Evolutionary conservation across 768 basidiomycete genomes (phyloP), one percentile per base, ranked within the genome.

Genomic region (Exsudoporus frostii): DNA sequence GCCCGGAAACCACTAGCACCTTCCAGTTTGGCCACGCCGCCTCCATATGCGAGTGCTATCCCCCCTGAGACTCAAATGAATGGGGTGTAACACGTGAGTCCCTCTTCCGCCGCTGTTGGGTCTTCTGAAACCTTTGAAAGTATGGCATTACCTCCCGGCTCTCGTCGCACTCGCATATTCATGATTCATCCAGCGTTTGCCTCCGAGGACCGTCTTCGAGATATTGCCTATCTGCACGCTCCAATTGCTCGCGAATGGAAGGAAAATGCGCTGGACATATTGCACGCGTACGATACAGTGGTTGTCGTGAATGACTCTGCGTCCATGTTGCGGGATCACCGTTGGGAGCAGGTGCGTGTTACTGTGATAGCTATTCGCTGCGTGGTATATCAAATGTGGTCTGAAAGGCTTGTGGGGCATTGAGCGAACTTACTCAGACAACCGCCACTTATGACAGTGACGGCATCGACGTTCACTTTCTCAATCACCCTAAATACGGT

Each of bases 401-500:
- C 41, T 10, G 6, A 52, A 19, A 49, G 46, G 61, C 57, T 2
- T 56, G 62, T 36, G 33, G 51, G 2, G 59, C 55, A 0, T 44
- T 85, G 29, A 73, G 74, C 38, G 64, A 68, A 3, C 71, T 87
- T 10, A 82, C 81, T 13, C 69, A 73, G 7, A 67, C 69, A 7
- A 82, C 82, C 1, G 65, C 74, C 1, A 54, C 65, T 38, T 84
- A 85, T 48, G 84, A 84, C 55, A 61, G 56, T 6, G 77, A 84
- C 51, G 85, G 85, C 3, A 77, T 87, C 36, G 85, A 86, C 53
- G 71, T 86, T 5, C 67, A 80, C 57, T 87, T 87, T 68, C 60
- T 87, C 48, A 85, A 86, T 54, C 63, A 73, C 46, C 38, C 50
- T 29, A 59, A 50, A 48, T 59, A 60, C 30, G 73, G 73, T 0